Base-by-base conservation (phyloP, 2,329 filamentous ascomycete species). In the Fusarium torulosum region DNA sequence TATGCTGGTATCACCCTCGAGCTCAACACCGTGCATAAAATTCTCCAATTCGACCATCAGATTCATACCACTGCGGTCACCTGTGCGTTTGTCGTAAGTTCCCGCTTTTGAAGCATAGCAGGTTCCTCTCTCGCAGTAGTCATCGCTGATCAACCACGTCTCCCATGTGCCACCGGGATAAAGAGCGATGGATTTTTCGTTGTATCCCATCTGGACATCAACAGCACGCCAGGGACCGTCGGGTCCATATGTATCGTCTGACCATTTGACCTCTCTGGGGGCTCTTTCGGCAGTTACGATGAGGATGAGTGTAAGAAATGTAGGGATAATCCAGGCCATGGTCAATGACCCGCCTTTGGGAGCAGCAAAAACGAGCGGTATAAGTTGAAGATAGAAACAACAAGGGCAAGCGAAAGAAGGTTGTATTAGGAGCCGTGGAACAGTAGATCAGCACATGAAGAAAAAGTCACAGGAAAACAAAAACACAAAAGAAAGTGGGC, bases 71-170 rank as follows among this genome's bases (percentile, higher is more conserved):
- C n/a, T 27, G 13, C 23, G 19, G 21, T 55, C 13, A 7, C 37
- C 51, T 5, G 29, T 21, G 10, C 42, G 15, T 7, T 41, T 46
- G 5, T 42, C 25, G 14, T 47, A 59, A 13, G 43, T 57, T 1
- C 56, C 56, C 10, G 43, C 56, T 14, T 38, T 59, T 0, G 52
- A 59, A 38, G 56, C 52, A n/a, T 47, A 59, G 17, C 56, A 59
- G 5, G 17, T 33, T 2, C 38, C 23, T 27, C 33, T 27, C 23
- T 20, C 43, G n/a, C 52, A 59, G 14, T 59, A 57, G 11, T 42
- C 23, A 14, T 59, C 52, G 5, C 45, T 35, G 10, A 59, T 59
- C 20, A 59, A 19, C 56, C 56, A 59, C 1, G 56, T 49, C 23
- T 59, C 56, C 56, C 56, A 59, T 3, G 38, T 47, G 2, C 43